Base-by-base conservation (phyloP, 768 basidiomycete species). In the Tubosaeta sp. region DNA sequence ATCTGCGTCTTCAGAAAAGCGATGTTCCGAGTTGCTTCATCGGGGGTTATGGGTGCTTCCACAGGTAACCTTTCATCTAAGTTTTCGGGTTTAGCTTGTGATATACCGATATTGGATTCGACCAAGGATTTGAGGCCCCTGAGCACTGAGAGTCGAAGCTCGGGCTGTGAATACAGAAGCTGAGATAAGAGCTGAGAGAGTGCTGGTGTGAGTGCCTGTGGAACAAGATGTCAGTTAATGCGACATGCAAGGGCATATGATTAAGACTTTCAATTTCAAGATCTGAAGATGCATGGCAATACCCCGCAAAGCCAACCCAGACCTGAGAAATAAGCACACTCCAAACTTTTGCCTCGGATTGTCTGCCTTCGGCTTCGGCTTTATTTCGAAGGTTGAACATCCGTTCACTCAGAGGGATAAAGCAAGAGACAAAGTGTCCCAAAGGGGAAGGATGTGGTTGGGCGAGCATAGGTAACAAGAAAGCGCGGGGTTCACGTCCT, bases 261-360 rank as follows among this genome's bases (percentile, higher is more conserved):
- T 33, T 1, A 14, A 49, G 35, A 68, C 72, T 60, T 57, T 85
- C 93, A 73, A 83, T 72, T 59, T 79, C 74, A 37, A 97, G 71
- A 67, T 97, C 90, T n/a, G 76, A 62, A 12, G 89, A 78, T 25
- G 83, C 83, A 65, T 86, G 83, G 67, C 93, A 95, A 72, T 98
- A 99, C 2, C 94, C 93, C 6, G 84, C 83, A 37, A 98, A 79
- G 25, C 95, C 91, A 25, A 83, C 76, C 97, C 97, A 99, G 17
- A 95, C 83, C 68, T 99, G 97, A 10, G 86, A 85, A 22, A 97
- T 84, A 42, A 98, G 79, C 11, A 95, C 93, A 57, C 83, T 88
- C 91, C 93, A 99, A 34, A 98, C 85, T 70, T 98, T 99, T 13
- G 88, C 89, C 69, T 98, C 94, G 0, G 88, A 84, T 46, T 78